A percentile compares a stretch with the other conserved stretches of the same genome.
phyloP scores from a whole-genome alignment of 2,329 filamentous ascomycete species.

The Ceratocystis huliohia region DNA sequence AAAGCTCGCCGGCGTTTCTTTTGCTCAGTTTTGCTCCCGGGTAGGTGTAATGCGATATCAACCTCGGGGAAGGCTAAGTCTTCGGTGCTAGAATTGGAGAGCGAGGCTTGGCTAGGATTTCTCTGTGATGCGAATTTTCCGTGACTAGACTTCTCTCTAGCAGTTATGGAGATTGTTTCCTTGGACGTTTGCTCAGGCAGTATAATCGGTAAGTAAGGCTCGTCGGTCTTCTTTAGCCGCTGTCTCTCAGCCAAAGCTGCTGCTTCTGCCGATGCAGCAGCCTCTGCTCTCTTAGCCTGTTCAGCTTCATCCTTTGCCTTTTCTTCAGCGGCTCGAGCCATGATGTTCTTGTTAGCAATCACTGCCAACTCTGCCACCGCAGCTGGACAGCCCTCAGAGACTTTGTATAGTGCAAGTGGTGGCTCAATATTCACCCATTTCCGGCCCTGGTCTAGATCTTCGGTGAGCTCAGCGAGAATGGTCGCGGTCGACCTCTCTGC shows the following conservation, averaged over 20 bases:
- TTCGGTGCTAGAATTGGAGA: background rate
- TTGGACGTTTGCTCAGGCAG: slow-evolving; percentile 22
- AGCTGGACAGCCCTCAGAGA: slow-evolving; percentile 11
- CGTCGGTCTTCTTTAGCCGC: slow-evolving; percentile 26
- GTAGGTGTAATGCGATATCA: background rate
- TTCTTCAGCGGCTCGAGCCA: slow-evolving; percentile 8
- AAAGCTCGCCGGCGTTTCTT: slow-evolving; percentile 9
- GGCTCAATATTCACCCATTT: slow-evolving; percentile 12
- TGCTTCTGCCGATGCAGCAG: slow-evolving; percentile 18
- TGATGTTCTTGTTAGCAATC: slow-evolving; percentile 13
- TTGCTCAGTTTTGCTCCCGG: background rate
- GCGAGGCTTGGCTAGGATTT: background rate
- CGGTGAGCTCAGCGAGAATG: slow-evolving; percentile 3
- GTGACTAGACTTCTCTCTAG: background rate
- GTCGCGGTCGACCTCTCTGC: background rate
- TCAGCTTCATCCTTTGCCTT: slow-evolving; percentile 16
- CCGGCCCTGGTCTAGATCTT: slow-evolving; percentile 3
- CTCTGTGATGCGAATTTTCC: background rate
- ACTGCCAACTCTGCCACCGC: slow-evolving; percentile 13
- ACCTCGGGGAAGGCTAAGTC: background rate
- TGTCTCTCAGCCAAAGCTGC: slow-evolving; percentile 19
- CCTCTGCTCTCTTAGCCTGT: slow-evolving; percentile 24
- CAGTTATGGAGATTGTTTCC: background rate
- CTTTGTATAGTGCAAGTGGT: background rate
- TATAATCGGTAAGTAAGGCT: slow-evolving; percentile 30